Evolutionary conservation across 305 asterid genomes (phyloP).

Genomic region (Solanum hybrid): DNA sequence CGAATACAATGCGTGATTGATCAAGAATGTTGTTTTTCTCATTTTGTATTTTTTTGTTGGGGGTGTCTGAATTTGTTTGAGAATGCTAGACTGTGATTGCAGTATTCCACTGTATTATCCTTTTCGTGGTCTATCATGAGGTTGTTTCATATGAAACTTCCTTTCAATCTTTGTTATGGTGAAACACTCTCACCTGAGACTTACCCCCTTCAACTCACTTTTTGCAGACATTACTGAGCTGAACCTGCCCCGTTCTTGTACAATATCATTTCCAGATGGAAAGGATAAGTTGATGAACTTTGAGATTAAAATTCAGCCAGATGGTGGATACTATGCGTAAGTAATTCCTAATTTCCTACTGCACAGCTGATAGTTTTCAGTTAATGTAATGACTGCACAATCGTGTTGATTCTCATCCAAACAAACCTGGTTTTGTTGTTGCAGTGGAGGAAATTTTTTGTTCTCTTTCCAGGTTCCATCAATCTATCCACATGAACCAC

Average conservation of each 20-base stretch:
- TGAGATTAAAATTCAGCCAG: constrained; percentile 25
- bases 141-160: neutral
- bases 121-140: neutral
- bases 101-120: neutral
- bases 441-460: constrained; percentile 29
- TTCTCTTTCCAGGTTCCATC: constrained; percentile 26
- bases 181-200: neutral
- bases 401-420: neutral
- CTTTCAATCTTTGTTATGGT: neutral
- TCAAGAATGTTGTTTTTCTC: neutral
- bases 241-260: constrained; percentile 29
- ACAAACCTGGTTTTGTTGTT: neutral
- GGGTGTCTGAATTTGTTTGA: neutral
- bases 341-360: constrained; percentile 2
- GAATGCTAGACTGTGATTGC: neutral
- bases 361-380: neutral
- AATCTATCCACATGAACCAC: constrained; percentile 30
- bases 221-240: constrained; percentile 28
- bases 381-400: neutral
- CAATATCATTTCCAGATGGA: constrained; percentile 25
- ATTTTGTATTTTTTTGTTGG: neutral
- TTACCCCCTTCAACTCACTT: neutral
- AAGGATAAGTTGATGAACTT: constrained; percentile 30
- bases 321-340: constrained; percentile 28
- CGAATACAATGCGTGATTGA: neutral